Base-by-base conservation (phyloP, 768 basidiomycete genomes). In the Trametes maxima region DNA sequence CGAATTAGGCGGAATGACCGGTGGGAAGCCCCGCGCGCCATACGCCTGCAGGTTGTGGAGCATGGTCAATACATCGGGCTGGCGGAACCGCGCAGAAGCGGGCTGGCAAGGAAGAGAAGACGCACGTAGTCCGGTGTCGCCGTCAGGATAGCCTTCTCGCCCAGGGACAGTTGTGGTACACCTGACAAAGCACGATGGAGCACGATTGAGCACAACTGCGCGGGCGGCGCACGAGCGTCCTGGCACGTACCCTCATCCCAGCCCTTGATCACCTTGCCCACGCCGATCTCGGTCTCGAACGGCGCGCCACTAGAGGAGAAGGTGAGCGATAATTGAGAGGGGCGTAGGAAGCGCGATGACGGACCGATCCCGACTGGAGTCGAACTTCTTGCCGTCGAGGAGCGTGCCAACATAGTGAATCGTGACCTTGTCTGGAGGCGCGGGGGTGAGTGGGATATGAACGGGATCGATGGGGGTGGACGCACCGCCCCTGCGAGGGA, bases 321-420 rank as follows among this genome's bases (percentile, higher is more conserved):
- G 37, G 21, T 47, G 40, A 65, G 52, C 59, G 37, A 25, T 25
- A 16, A 22, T 28, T 21, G 36, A 40, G n/a, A 16, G 40, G 12
- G 19, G 1, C 8, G 42, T 2, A 55, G 70, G 24, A 12, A 50
- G 40, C 12, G 37, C 37, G 55, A 57, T 52, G 16, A 66, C 83
- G 68, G 61, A 91, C 90, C 89, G 87, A 69, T 89, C 86, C 69
- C 83, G 75, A 67, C 87, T 90, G 17, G 90, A 91, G 76, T 94
- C 92, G 74, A 92, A 92, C 67, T 75, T 76, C 25, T 61, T 76
- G 45, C 89, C 90, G 68, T 89, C 77, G 3, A 64, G 16, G 16
- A 94, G 81, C 21, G 82, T 91, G 22, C 91, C 94, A 45, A 87
- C 81, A 68, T 94, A 95, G 74, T 94, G 90, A 58, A 95, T 92